Base-by-base conservation (phyloP, 2,329 filamentous ascomycete genomes). In the Pseudogymnoascus sp. region DNA sequence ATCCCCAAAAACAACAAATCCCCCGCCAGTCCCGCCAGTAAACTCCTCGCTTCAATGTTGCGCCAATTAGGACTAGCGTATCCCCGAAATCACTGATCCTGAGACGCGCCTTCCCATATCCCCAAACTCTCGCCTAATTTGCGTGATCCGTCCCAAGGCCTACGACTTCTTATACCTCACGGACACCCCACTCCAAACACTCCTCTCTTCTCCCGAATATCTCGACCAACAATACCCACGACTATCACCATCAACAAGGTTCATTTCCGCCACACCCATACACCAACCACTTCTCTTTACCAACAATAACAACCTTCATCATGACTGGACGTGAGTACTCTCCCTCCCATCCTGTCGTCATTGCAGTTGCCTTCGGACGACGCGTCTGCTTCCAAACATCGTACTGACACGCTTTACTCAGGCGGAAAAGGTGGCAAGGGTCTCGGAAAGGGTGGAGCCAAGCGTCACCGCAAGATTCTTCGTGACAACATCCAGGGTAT, bases 401-500 rank as follows among this genome's bases (percentile, higher is more conserved):
- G 64, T 73, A 76, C 80, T 86, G 74, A 86, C 80, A 71, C 72
- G 73, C 73, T 65, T 68, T 68, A 67, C 68, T 73, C 73, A 95
- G 91, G 91, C 79, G 92, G 92, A 79, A 96, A 96, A 83, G 92
- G 92, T 80, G 93, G 93, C 79, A 96, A 96, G 88, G 93, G 92
- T 79, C 92, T 96, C 81, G 93, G 93, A 79, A 96, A 96, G 88
- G 93, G 93, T 72, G 93, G 93, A 80, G 93, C 93, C 81, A 97
- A 97, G 90, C 93, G 93, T 82, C 93, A 97, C 84, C 89, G 93
- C 77, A 97, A 97, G 90, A 97, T 97, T 85, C 86, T 97, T 80
- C 92, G 93, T 82, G 93, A 96, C 90, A 97, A 96, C 90, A 97
- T 97, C 78, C 93, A 96, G 84, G 93, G 93, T 83, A 97, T 97